Percentiles rank a stretch among this genome's conserved stretches.
Conservation (phyloP, 495 filamentous ascomycete species). For the Aspergillus egyptiacus region DNA sequence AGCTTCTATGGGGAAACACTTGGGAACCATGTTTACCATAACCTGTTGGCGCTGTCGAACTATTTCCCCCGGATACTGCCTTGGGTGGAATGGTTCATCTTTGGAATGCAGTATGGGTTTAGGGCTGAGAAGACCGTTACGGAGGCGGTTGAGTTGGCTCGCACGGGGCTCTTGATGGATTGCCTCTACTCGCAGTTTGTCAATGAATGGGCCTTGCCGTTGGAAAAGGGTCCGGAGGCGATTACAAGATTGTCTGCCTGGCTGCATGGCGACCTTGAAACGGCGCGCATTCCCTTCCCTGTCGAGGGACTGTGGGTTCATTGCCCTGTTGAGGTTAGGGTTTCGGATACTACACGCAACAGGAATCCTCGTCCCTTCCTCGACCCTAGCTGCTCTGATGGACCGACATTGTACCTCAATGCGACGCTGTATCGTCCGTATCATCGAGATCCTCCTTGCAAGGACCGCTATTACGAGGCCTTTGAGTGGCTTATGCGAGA, state of each 20-base stretch:
- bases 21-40: constrained; percentile 86
- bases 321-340: constrained; percentile 87
- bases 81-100: constrained; percentile 87
- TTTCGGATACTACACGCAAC: constrained; percentile 63
- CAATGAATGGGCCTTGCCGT: constrained; percentile 93
- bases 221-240: constrained; percentile 85
- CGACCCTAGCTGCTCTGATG: constrained; percentile 60
- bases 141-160: constrained; percentile 70
- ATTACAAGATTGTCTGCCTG: constrained; percentile 76
- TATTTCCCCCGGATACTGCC: constrained; percentile 78
- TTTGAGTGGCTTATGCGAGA: constrained; percentile 97
- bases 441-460: constrained; percentile 69
- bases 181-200: constrained; percentile 95
- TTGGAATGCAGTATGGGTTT: constrained; percentile 94
- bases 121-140: constrained; percentile 53
- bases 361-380: constrained; percentile 63
- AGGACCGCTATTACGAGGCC: constrained; percentile 77
- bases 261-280: constrained; percentile 60
- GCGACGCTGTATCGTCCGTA: constrained; percentile 94
- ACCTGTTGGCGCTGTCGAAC: constrained; percentile 69
- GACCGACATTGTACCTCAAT: constrained; percentile 88
- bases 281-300: constrained; percentile 68
- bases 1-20: constrained; percentile 76
- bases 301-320: constrained; percentile 79
- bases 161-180: constrained; percentile 83